Evolutionary conservation across 1,284 basidiomycete genomes (phyloP).

Genomic region (Ceratobasidium theobromae): DNA sequence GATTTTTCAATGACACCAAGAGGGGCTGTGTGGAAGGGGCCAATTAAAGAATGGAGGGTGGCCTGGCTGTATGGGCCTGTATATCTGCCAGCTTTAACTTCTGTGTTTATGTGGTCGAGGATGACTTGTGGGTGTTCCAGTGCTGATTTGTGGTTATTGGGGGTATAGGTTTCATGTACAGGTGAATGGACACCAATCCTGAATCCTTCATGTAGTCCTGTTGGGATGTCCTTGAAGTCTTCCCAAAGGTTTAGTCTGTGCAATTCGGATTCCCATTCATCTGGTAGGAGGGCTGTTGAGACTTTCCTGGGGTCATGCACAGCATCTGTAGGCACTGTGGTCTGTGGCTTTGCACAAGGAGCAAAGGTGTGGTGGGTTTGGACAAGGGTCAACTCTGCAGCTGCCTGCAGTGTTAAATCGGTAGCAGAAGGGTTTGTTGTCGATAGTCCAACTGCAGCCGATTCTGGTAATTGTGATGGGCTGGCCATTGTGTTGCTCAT

Average conservation of each 20-base stretch:
- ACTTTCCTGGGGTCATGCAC: neutral
- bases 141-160: conserved; percentile 23
- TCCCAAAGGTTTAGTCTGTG: neutral
- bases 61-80: neutral
- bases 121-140: neutral
- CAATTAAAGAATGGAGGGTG: neutral
- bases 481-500: too few species aligned
- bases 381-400: neutral
- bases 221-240: neutral
- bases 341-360: neutral
- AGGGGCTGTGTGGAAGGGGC: conserved; percentile 3
- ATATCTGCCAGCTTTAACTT: neutral
- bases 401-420: neutral
- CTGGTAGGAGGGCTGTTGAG: neutral
- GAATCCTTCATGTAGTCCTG: neutral
- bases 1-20: conserved; percentile 12
- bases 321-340: conserved; percentile 18
- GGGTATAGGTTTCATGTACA: neutral
- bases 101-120: neutral
- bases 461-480: too few species aligned
- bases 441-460: too few species aligned
- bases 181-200: neutral
- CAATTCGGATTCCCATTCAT: neutral
- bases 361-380: neutral
- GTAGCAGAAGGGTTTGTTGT: conserved; percentile 6